Evolutionary conservation across 306 rosid genomes (phyloP), one percentile per base, ranked within the genome.

Genomic region (Cyclanthera cordifolia): DNA sequence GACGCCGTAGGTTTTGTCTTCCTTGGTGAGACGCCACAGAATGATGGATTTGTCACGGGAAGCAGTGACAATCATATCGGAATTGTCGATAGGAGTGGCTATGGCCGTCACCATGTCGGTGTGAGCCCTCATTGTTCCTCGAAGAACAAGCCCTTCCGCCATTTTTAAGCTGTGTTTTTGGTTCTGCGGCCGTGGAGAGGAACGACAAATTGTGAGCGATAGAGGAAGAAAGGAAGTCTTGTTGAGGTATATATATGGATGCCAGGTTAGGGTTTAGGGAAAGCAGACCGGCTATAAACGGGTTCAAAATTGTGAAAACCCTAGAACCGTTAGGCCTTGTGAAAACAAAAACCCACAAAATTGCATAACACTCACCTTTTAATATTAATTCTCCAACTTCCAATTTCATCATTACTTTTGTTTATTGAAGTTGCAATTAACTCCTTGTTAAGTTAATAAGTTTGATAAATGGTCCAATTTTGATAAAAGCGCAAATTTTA

Each of bases 21-120:
- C 99, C 83, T 85, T 90, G 48, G 95, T 90, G 10, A 94, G 91
- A 1, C 84, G 79, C 99, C 99, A 94, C 21, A 94, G 30, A 73
- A 94, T 82, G 78, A 94, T 81, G 6, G 99, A 94, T 64, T 94
- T 94, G 81, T 94, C 99, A 5, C 99, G 94, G 0, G 99, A 94
- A 0, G 99, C 78, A 0, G 95, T 78, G 0, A 94, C 99, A 11
- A 94, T 90, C 86, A 88, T 90, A 69, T 90, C 97, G 3, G 90
- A 60, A 76, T 94, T 94, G 73, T 94, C 99, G 34, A 90, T 86
- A 0, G 99, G 99, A 0, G 85, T 77, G 5, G 99, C 99, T n/a
- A 94, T 94, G 28, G 99, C 97, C 15, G 99, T 94, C 0, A 94
- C 97, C 32, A 77, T 70, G 53, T 94, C 99, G 37, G 97, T 90